A percentile compares a stretch with the other conserved stretches of the same genome.
Conservation (phyloP, 179 eudicot genomes). For the Corrigiola litoralis region DNA sequence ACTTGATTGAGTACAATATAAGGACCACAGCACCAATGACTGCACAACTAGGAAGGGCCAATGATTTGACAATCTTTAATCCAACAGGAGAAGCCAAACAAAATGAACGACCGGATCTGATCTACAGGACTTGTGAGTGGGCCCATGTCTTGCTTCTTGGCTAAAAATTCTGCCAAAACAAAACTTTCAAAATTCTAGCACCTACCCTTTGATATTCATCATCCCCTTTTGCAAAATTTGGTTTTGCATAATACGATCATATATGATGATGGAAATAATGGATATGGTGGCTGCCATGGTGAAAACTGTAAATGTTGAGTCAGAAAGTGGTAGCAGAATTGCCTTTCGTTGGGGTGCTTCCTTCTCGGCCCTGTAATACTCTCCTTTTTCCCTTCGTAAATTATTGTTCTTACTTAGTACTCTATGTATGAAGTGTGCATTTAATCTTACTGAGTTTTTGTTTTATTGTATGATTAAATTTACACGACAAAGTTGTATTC, state of each 20-base stretch:
- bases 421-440: not conserved
- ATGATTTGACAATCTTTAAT: too few species aligned
- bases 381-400: not conserved
- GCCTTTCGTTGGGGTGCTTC: conserved; percentile 54
- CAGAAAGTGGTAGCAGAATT: conserved; percentile 21
- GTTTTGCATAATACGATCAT: not conserved
- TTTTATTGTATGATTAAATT: too few species aligned
- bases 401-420: not conserved
- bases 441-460: too few species aligned
- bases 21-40: not conserved
- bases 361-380: conserved; percentile 35
- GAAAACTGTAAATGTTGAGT: not conserved
- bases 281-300: too few species aligned
- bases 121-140: too few species aligned
- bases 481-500: too few species aligned
- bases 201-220: not conserved
- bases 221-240: not conserved
- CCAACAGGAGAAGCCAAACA: too few species aligned
- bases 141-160: not conserved
- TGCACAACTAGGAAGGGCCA: too few species aligned
- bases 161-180: not conserved
- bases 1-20: not conserved
- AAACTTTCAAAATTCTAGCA: not conserved
- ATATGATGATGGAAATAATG: not conserved
- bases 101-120: too few species aligned